Base-by-base conservation (phyloP, 441 rosid species). In the Pelargonium citronellum region DNA sequence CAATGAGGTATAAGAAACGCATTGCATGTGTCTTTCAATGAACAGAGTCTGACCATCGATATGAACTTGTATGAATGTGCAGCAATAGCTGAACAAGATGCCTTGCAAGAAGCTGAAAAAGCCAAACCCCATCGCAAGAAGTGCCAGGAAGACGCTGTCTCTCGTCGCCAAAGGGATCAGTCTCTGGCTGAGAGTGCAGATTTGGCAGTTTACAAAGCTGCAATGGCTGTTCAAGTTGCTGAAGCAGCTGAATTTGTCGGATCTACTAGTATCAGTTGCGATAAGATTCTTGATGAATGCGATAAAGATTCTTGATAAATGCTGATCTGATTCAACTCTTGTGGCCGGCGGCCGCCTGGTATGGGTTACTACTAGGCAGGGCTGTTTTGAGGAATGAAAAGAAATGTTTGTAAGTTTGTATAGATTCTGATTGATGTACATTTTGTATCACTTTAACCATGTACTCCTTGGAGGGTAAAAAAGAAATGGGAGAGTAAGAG, bases 121-220 rank as follows among this genome's bases (percentile, higher is more conserved):
- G 90, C 95, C 0, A 81, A 74, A 62, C 70, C 79, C 41, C 64
- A 77, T 10, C 90, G 85, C 4, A 67, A 69, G 67, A 67, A 43
- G 22, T 51, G 79, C 39, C 34, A 75, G 63, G 88, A 90, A 70
- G 27, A 68, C 6, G 95, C 95, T 0, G 73, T 85, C 10, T 49
- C 51, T 1, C 89, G 83, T 67, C 89, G 98, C 8, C 68, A 64
- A 58, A 75, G 79, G 78, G 98, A 95, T 10, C 95, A 92, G 77
- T 51, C 71, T 58, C 90, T 89, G 6, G 84, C 86, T 83, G 85
- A 81, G 79, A 84, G 78, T 22, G 96, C 96, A n/a, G 90, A 87
- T 71, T 74, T 92, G 80, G 89, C 91, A 20, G 78, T 85, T 10
- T 90, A 86, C 81, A 92, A 81, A 81, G 93, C 95, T 19, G 69